These are phyloP conservation scores for Schizochytrium sp. DNA, from an alignment of 108 stramenopile genomes.

Conservation along the genomic window DNA sequence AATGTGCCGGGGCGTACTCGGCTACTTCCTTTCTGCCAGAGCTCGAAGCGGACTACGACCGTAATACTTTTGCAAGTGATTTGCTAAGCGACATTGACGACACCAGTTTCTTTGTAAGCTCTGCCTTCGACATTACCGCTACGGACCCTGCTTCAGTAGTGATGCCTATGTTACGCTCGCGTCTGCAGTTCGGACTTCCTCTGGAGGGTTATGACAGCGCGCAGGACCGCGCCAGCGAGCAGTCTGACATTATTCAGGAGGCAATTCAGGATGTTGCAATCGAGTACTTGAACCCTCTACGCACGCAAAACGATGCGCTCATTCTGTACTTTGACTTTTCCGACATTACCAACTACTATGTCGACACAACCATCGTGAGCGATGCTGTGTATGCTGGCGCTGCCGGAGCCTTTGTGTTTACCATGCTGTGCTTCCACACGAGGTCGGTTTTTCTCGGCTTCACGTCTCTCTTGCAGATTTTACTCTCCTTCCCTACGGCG, in stretches of 20 bases:
- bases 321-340: background rate
- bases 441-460: background rate
- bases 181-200: background rate
- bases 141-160: background rate
- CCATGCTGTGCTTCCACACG: background rate
- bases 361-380: background rate
- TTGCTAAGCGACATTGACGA: background rate
- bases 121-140: background rate
- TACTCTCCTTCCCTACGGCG: slow-evolving; percentile 12
- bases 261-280: background rate
- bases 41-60: background rate
- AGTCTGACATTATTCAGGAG: background rate
- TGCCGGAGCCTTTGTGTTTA: background rate
- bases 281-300: background rate
- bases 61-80: background rate
- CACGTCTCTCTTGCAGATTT: slow-evolving; percentile 18
- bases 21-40: background rate
- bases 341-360: background rate
- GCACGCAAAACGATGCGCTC: background rate
- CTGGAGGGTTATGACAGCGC: background rate
- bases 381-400: background rate
- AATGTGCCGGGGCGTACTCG: background rate
- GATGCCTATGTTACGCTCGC: background rate
- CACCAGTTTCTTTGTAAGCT: background rate
- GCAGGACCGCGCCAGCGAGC: background rate